Evolutionary conservation across 2,329 filamentous ascomycete genomes (phyloP).

Genomic region (Epichloe aotearoae): DNA sequence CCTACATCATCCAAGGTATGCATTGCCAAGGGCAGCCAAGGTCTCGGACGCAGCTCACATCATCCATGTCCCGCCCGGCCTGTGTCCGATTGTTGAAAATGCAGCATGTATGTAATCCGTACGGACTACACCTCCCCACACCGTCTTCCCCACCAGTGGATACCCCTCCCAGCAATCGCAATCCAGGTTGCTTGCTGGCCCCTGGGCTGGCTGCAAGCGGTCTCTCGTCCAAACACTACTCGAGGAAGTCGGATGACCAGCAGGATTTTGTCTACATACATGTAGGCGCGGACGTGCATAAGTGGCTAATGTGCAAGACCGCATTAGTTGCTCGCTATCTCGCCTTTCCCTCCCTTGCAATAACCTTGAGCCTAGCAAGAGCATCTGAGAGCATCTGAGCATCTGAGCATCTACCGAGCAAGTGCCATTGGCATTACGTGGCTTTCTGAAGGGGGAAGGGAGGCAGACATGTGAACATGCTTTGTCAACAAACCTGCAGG

Average conservation of each 20-base stretch:
- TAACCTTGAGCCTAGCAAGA: not conserved
- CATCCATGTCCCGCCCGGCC: not conserved
- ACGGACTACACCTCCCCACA: not conserved
- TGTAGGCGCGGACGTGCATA: not conserved
- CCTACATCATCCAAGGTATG: too few relatives aligned
- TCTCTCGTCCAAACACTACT: conserved; percentile 2
- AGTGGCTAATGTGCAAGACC: too few relatives aligned
- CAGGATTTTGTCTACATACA: not conserved
- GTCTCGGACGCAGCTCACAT: not conserved
- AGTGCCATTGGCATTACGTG: not conserved
- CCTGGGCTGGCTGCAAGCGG: conserved; percentile 8
- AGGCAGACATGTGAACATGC: too few relatives aligned
- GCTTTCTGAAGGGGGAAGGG: not conserved
- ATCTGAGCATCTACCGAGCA: not conserved
- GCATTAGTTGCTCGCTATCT: not conserved
- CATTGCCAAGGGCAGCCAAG: not conserved
- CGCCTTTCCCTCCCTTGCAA: not conserved
- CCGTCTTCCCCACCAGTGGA: not conserved
- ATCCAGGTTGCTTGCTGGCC: not conserved
- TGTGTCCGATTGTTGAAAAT: not conserved
- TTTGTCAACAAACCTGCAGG: too few relatives aligned
- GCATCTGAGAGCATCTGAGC: not conserved
- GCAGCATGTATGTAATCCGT: not conserved
- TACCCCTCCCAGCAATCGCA: not conserved
- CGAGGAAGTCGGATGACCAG: conserved; percentile 7